Evolutionary conservation across 768 basidiomycete species (phyloP), one percentile per base, ranked within the genome.

Genomic region (Trametes cubensis): DNA sequence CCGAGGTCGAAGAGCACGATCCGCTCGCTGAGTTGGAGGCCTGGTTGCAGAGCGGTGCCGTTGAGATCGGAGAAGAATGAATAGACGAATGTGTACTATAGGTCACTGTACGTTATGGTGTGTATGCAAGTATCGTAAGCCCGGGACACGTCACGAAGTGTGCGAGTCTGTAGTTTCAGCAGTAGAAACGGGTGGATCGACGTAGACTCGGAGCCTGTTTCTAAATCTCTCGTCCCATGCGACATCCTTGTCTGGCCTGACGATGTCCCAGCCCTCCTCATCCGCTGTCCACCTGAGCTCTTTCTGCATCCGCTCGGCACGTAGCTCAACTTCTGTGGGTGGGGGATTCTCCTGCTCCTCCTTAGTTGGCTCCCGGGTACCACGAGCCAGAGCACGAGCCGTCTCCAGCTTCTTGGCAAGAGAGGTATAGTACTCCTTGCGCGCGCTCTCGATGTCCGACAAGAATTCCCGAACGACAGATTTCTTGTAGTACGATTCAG

Each of bases 251-350:
- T 85, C 83, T 3, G 87, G 85, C 58, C 85, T 80, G 57, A 95
- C 79, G 57, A 94, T 83, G 42, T 83, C 80, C 90, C 90, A 98
- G 3, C 92, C 95, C 53, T 80, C 80, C 57, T 89, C 76, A 68
- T 95, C 90, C 21, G 83, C 80, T 47, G 85, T 82, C 96, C 96
- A 98, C 67, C 85, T 80, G 67, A 86, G 73, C 77, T 98, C 96
- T 76, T 95, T 96, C 75, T 89, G 89, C 73, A 94, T 73, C 66
- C 96, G 80, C 76, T 98, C 94, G 41, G 88, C 88, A 47, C 90
- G 85, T 59, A 98, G 79, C 71, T 97, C 92, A 21, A 92, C 88
- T 75, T 98, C 94, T 1, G 90, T 94, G 28, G 86, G 86, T 4
- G 94, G 92, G 2, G 93, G 92, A 67, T 89, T 83, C 15, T 79